Conservation (phyloP, 768 basidiomycete genomes). For the Serendipita sp. region DNA sequence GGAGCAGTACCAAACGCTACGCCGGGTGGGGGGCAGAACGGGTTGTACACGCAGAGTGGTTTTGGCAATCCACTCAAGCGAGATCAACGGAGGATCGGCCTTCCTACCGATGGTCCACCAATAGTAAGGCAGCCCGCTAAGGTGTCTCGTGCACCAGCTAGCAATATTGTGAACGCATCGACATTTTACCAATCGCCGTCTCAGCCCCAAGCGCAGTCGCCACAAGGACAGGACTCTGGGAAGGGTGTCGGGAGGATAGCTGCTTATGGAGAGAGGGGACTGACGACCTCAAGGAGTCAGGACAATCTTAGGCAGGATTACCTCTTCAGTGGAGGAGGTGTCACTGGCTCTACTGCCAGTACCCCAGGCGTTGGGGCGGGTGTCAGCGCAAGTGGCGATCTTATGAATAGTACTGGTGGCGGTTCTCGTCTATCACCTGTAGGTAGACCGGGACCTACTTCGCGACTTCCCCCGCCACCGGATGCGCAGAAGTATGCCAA, state of each 20-base stretch:
- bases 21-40: neutral
- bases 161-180: neutral
- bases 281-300: neutral
- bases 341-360: neutral
- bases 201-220: neutral
- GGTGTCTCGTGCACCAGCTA: neutral
- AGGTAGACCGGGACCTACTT: neutral
- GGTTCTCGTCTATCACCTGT: conserved; percentile 2
- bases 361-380: neutral
- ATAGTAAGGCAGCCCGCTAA: neutral
- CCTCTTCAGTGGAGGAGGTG: neutral
- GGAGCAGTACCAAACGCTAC: neutral
- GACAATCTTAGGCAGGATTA: neutral
- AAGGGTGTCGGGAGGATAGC: neutral
- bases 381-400: neutral
- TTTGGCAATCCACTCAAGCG: neutral
- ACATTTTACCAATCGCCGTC: neutral
- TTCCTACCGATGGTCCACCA: neutral
- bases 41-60: neutral
- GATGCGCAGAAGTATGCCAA: neutral
- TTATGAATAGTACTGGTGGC: neutral
- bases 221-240: neutral
- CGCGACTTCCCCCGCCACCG: neutral
- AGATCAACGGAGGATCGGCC: neutral
- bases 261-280: neutral